These are phyloP conservation scores for Epichloe glyceriae DNA, from an alignment of 2,329 filamentous ascomycete genomes.

Conservation along the genomic window DNA sequence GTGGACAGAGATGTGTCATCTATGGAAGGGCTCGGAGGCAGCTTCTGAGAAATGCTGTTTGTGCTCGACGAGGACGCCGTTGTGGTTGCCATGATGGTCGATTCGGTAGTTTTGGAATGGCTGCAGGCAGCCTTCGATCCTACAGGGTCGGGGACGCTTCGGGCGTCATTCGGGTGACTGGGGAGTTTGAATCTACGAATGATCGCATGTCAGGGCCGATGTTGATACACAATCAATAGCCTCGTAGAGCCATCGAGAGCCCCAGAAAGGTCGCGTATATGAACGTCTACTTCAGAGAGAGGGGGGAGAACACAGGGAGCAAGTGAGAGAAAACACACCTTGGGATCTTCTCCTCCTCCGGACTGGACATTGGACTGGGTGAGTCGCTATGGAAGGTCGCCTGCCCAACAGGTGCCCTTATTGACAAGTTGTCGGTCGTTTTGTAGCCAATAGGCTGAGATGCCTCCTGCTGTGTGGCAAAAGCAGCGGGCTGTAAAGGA, in stretches of 20 bases:
- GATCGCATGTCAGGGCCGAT: neutral
- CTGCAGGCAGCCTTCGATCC: conserved; percentile 30
- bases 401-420: conserved; percentile 10
- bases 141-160: conserved; percentile 31
- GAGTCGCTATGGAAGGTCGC: conserved; percentile 25
- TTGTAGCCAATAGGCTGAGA: conserved; percentile 11
- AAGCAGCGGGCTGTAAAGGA: conserved; percentile 16
- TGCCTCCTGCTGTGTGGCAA: conserved; percentile 13
- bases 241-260: neutral
- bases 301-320: too few relatives aligned
- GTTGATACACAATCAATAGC: neutral
- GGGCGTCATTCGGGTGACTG: conserved; percentile 34
- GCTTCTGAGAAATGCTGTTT: conserved; percentile 25
- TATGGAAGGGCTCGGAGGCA: conserved; percentile 71
- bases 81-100: conserved; percentile 35
- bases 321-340: conserved; percentile 16
- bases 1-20: conserved; percentile 79
- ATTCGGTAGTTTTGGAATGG: conserved; percentile 23
- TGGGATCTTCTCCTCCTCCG: conserved; percentile 18
- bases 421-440: conserved; percentile 3
- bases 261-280: too few relatives aligned
- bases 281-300: too few relatives aligned
- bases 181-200: conserved; percentile 14
- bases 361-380: conserved; percentile 21
- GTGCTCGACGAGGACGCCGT: conserved; percentile 23